Conservation (phyloP, 768 basidiomycete genomes). For the Lactifluus hygrophoroides region DNA sequence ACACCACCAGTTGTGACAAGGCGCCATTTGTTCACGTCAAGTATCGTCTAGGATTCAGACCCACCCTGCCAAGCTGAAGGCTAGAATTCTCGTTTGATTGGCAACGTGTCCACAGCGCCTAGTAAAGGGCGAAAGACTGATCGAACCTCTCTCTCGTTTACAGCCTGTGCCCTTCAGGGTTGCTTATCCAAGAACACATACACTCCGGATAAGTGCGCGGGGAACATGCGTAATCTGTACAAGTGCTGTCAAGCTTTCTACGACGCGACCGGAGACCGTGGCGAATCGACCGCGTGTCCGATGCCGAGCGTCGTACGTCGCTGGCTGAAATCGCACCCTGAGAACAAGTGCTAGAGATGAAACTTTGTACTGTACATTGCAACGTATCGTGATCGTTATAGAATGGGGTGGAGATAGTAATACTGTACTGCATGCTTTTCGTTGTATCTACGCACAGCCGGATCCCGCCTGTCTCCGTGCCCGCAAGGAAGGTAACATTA, state of each 20-base stretch:
- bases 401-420: background rate
- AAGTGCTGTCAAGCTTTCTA: conserved; percentile 56
- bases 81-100: background rate
- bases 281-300: conserved; percentile 56
- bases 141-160: background rate
- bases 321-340: conserved; percentile 51
- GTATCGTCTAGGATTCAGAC: background rate
- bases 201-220: conserved; percentile 51
- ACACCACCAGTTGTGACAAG: background rate
- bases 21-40: background rate
- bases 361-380: background rate
- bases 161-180: conserved; percentile 56
- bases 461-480: too few relatives aligned
- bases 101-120: background rate
- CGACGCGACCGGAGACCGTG: conserved; percentile 30
- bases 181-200: conserved; percentile 62
- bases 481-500: background rate
- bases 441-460: background rate
- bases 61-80: conserved; percentile 20
- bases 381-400: background rate
- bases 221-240: conserved; percentile 45
- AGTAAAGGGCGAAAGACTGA: background rate
- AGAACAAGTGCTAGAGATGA: conserved; percentile 1
- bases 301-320: conserved; percentile 40
- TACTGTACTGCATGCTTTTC: background rate